Base-by-base conservation (phyloP, 208 protist genomes). In the Trypanosoma congolense region DNA sequence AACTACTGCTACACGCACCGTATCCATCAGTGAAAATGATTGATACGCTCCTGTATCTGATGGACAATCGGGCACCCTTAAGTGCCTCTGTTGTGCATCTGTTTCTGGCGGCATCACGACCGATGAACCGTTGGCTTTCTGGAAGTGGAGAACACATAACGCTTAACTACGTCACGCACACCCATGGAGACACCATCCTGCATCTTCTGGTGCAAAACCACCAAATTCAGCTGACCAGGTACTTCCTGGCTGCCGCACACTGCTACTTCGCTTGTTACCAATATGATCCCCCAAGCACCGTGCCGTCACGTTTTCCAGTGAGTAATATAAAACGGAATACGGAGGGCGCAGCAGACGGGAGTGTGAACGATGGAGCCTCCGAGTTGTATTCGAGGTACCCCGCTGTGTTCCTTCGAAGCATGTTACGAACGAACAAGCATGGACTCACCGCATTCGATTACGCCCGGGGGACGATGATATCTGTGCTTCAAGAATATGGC, bases 381-480 rank as follows among this genome's bases (percentile, higher is more conserved):
- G n/a, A n/a, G n/a, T n/a, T n/a, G n/a, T n/a, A 71, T 3, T 10
- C 3, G 18, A 14, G 22, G 10, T 43, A 71, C 31, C 65, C 56
- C 25, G 74, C 80, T 1, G 61, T 72, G 8, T 92, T 88, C 42
- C 45, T 92, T 18, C 80, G 77, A 9, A 56, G 72, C 33, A 83
- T 92, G 80, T 61, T 92, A 18, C 68, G 63, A n/a, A 61, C 64
- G 21, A 92, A 92, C 56, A 65, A 71, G 12, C 68, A 86, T 53
- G 84, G 84, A 8, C 70, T 92, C 16, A 80, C 84, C 28, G 65
- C 84, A 1, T 88, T 92, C 58, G 84, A 92, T 73, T 92, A 92
- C 55, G 80, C 84, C 0, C 75, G 70, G 24, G 82, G 77, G 19
- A 65, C 77, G 19, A 87, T 92, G 84, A 59, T 92, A 28, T 67